These are phyloP conservation scores for Trichoderma oligosporum DNA, from an alignment of 2,329 filamentous ascomycete species.

Conservation along the genomic window DNA sequence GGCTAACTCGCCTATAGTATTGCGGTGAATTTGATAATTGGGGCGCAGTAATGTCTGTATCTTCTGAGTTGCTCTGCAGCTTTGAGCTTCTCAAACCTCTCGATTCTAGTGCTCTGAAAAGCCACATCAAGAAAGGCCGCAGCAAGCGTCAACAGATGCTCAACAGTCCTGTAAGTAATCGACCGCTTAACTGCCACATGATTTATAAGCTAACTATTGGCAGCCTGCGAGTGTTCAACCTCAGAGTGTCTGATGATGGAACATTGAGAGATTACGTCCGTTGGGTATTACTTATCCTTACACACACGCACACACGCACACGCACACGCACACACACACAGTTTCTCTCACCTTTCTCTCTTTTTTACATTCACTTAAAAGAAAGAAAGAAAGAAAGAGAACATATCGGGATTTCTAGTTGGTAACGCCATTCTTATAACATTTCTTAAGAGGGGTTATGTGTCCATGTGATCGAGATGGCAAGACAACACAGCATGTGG, in stretches of 20 bases:
- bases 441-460: not conserved
- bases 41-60: conserved; percentile 98
- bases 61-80: conserved; percentile 86
- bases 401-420: not conserved
- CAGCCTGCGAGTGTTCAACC: conserved; percentile 55
- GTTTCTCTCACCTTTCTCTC: not conserved
- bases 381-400: not conserved
- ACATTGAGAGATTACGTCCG: not conserved
- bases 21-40: conserved; percentile 99
- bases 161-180: conserved; percentile 86
- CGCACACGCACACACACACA: too few relatives aligned
- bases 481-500: conserved; percentile 21
- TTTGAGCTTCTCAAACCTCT: conserved; percentile 96
- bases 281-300: not conserved
- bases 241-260: conserved; percentile 47
- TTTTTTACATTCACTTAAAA: not conserved
- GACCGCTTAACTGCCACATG: not conserved
- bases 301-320: too few relatives aligned
- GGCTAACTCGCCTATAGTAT: conserved; percentile 61
- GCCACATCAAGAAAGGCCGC: conserved; percentile 96
- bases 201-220: conserved; percentile 14
- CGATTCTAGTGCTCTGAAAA: conserved; percentile 94
- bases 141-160: conserved; percentile 93
- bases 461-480: conserved; percentile 15
- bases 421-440: conserved; percentile 14